A percentile compares a stretch with the other conserved stretches of the same genome.
Evolutionary conservation across 768 basidiomycete genomes (phyloP).

Genomic region (Mrakia blollopis): DNA sequence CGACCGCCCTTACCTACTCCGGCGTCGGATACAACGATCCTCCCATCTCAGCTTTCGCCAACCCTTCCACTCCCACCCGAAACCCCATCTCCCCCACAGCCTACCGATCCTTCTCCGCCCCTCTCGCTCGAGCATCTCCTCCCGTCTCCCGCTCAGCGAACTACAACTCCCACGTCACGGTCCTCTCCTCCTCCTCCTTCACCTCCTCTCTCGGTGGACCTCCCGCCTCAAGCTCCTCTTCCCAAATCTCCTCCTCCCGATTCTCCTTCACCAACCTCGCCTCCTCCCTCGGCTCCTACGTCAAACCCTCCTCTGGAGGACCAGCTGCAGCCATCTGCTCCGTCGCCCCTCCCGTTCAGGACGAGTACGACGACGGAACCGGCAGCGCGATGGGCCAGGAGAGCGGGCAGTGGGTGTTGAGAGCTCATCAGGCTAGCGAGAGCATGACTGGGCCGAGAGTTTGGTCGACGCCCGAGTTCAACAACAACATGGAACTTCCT

Average conservation of each 20-base stretch:
- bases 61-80: neutral
- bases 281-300: slow-evolving; percentile 26
- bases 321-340: slow-evolving; percentile 25
- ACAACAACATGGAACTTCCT: neutral
- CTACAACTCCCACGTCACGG: slow-evolving; percentile 21
- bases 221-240: neutral
- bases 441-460: neutral
- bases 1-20: slow-evolving; percentile 10
- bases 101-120: slow-evolving; percentile 2
- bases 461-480: slow-evolving; percentile 2
- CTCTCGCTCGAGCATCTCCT: slow-evolving; percentile 6
- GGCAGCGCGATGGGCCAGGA: neutral
- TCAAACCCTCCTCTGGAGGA: slow-evolving; percentile 17
- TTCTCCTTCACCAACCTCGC: slow-evolving; percentile 30
- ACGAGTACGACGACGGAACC: slow-evolving; percentile 5
- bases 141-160: slow-evolving; percentile 31
- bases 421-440: neutral
- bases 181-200: slow-evolving; percentile 18
- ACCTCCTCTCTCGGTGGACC: neutral
- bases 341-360: slow-evolving; percentile 13
- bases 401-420: slow-evolving; percentile 18
- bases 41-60: slow-evolving; percentile 1
- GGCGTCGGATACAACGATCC: slow-evolving; percentile 28
- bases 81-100: neutral
- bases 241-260: slow-evolving; percentile 17